Evolutionary conservation across 371 early-diverging fungal species (phyloP), one percentile per base, ranked within the genome.

Genomic region (Capillidium heterosporum): DNA sequence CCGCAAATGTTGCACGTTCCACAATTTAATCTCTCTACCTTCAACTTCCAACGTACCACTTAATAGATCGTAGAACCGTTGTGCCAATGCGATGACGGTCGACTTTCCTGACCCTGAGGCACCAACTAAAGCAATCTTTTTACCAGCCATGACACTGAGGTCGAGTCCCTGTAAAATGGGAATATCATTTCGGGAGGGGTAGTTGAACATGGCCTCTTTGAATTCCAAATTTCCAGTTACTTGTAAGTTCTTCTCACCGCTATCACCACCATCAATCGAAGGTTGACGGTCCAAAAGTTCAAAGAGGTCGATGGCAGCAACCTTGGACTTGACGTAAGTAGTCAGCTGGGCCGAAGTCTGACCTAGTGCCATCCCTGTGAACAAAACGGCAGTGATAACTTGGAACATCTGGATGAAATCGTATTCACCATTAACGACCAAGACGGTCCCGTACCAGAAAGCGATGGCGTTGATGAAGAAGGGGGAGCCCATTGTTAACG

Each of bases 401-500:
- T 68, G 75, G 4, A 85, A 59, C 7, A 84, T 76, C 23, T 64
- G 56, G 0, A 66, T 69, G 53, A 77, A 74, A 2, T 21, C 27
- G 68, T 80, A 70, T 3, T 65, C 41, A 15, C 65, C 67, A 1
- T 73, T 58, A 32, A 68, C 62, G 27, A 78, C 73, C 40, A 84
- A 67, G 35, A 66, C 71, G 13, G 74, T 63, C 57, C 87, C 89
- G 56, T 76, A 86, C 85, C 87, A 87, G 71, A 87, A 87, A 11
- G 82, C 75, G 5, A 89, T 71, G 19, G 77, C 75, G n/a, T 85
- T 61, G 39, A 75, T 70, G 26, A 81, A 72, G 75, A 82, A 73
- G 58, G 84, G 77, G 19, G 58, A 41, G 11, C 81, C 85, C 49
- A 83, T 67, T 56, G 83, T 76, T 11, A 67, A 21, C 31, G 76